phyloP scores from a whole-genome alignment of 2,329 filamentous ascomycete genomes.

The Neofusicoccum parvum region DNA sequence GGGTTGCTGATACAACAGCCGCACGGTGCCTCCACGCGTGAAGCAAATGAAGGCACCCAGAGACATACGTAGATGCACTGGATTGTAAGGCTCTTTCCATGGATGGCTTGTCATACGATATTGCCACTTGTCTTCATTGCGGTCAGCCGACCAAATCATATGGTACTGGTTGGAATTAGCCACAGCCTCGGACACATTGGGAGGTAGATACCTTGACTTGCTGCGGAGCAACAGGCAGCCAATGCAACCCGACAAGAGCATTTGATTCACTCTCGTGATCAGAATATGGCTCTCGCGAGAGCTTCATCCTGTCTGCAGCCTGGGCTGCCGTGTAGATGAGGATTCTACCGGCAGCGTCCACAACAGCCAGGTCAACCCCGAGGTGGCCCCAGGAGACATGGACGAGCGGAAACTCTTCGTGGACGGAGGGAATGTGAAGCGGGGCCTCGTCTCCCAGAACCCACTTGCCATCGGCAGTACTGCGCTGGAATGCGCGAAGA shows the following conservation, averaged over 20 bases:
- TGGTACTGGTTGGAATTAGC: conserved; percentile 32
- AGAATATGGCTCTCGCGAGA: conserved; percentile 63
- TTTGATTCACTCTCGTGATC: conserved; percentile 75
- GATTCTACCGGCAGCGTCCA: conserved; percentile 78
- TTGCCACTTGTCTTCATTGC: conserved; percentile 57
- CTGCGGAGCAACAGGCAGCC: conserved; percentile 61
- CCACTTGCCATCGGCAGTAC: conserved; percentile 73
- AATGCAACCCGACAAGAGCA: conserved; percentile 80
- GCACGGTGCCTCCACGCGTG: conserved; percentile 72
- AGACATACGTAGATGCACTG: conserved; percentile 44
- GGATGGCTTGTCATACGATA: conserved; percentile 69
- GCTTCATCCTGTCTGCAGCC: conserved; percentile 71
- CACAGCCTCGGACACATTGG: not conserved
- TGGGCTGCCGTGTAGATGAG: conserved; percentile 72
- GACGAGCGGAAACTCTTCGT: conserved; percentile 67
- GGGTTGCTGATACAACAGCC: conserved; percentile 75
- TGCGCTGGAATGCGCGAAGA: conserved; percentile 71
- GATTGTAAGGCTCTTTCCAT: conserved; percentile 72
- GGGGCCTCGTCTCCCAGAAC: conserved; percentile 71
- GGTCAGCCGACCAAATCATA: conserved; percentile 44
- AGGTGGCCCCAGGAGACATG: conserved; percentile 82
- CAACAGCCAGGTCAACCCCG: conserved; percentile 77
- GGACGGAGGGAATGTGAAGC: conserved; percentile 63
- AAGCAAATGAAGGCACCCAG: conserved; percentile 72
- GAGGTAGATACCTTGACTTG: conserved; percentile 37